Conservation (phyloP, 352 stramenopile species). For the Phytophthora litchii region DNA sequence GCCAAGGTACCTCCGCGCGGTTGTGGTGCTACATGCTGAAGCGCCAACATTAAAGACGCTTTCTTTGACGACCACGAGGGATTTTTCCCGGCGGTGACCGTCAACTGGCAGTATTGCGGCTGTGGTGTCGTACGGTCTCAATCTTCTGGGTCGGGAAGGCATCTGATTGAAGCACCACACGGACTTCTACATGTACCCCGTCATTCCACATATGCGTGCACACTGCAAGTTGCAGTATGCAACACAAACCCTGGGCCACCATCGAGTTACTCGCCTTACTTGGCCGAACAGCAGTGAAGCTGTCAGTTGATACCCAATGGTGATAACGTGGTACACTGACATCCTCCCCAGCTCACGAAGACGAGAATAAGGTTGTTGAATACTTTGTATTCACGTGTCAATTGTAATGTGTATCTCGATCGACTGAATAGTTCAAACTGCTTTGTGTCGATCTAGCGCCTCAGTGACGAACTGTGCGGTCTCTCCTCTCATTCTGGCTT, state of each 20-base stretch:
- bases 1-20: neutral
- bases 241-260: no score
- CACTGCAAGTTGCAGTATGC: neutral
- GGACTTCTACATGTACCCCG: constrained; percentile 3
- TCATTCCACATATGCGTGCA: neutral
- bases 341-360: constrained; percentile 6
- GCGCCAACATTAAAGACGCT: neutral
- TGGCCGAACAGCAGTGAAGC: no score
- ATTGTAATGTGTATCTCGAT: neutral
- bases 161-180: constrained; percentile 4
- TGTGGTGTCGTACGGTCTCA: constrained; percentile 13
- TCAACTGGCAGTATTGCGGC: no score
- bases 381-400: neutral
- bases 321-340: neutral
- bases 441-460: neutral
- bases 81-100: no score
- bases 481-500: constrained; percentile 17
- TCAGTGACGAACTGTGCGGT: constrained; percentile 1
- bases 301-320: no score
- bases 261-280: no score
- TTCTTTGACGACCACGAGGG: no score
- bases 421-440: no score
- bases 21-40: neutral
- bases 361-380: constrained; percentile 4
- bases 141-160: neutral